These are phyloP conservation scores for Dactylella cylindrospora DNA, from an alignment of 2,329 filamentous ascomycete genomes.

Conservation along the genomic window DNA sequence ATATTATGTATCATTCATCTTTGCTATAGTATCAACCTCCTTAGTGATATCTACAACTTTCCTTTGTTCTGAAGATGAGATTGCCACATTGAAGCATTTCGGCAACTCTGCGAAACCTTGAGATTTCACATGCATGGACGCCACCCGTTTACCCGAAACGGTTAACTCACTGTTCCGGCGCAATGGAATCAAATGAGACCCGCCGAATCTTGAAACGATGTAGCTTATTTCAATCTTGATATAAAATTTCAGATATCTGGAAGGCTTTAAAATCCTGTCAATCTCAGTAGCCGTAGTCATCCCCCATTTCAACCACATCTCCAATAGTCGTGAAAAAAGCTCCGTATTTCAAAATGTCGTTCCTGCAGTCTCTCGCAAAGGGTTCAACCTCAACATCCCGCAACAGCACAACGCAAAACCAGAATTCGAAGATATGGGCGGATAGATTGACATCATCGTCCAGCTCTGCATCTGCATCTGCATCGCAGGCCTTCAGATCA, in stretches of 20 bases:
- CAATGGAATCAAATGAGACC: neutral
- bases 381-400: constrained; percentile 20
- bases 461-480: constrained; percentile 1
- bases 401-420: constrained; percentile 40
- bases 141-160: constrained; percentile 26
- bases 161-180: constrained; percentile 6
- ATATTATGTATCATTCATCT: too few species aligned
- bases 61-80: neutral
- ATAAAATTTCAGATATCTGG: neutral
- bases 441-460: constrained; percentile 25
- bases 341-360: too few species aligned
- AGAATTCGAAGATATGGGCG: constrained; percentile 23
- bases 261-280: neutral
- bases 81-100: constrained; percentile 10
- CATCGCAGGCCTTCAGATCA: constrained; percentile 15
- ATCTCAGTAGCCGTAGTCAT: neutral
- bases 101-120: constrained; percentile 31
- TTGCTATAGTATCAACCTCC: too few species aligned
- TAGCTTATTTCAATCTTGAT: neutral
- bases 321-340: too few species aligned
- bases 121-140: constrained; percentile 31
- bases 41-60: too few species aligned
- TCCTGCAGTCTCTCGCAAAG: constrained; percentile 28
- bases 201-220: neutral
- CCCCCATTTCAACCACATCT: too few species aligned